Evolutionary conservation across 176 grass and related monocot genomes (phyloP).

Genomic region (Triticum dicoccoides): DNA sequence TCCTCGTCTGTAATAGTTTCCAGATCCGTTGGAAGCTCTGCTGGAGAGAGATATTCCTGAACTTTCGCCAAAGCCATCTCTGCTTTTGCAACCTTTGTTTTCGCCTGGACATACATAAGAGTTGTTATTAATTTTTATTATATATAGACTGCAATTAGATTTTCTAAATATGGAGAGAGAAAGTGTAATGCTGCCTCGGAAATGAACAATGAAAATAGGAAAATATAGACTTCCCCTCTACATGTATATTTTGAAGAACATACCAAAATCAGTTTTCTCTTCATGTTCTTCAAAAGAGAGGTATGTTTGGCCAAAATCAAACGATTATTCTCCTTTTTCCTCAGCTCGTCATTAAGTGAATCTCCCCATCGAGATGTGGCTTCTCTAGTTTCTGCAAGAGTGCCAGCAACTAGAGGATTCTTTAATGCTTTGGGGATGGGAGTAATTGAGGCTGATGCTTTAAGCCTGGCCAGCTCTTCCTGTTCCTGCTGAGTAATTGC

Average conservation of each 20-base stretch:
- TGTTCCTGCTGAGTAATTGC: constrained; percentile 58
- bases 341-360: constrained; percentile 50
- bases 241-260: constrained; percentile 29
- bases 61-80: constrained; percentile 83
- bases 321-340: constrained; percentile 63
- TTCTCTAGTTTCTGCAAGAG: constrained; percentile 80
- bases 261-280: constrained; percentile 83
- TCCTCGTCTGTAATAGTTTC: constrained; percentile 96
- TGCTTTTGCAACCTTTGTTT: constrained; percentile 79
- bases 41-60: constrained; percentile 66
- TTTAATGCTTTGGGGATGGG: constrained; percentile 35
- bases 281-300: constrained; percentile 66
- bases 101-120: constrained; percentile 51
- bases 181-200: not conserved
- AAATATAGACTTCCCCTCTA: constrained; percentile 4
- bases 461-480: constrained; percentile 79
- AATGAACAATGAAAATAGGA: constrained; percentile 19
- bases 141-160: not conserved
- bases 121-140: constrained; percentile 11
- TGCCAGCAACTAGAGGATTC: constrained; percentile 69
- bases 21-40: constrained; percentile 83
- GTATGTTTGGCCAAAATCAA: constrained; percentile 62
- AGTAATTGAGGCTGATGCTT: constrained; percentile 51
- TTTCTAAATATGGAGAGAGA: not conserved
- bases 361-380: constrained; percentile 70